A percentile compares a stretch with the other conserved stretches of the same genome.
These are phyloP conservation scores for Striga hermonthica DNA, from an alignment of 305 asterid species.

Conservation along the genomic window DNA sequence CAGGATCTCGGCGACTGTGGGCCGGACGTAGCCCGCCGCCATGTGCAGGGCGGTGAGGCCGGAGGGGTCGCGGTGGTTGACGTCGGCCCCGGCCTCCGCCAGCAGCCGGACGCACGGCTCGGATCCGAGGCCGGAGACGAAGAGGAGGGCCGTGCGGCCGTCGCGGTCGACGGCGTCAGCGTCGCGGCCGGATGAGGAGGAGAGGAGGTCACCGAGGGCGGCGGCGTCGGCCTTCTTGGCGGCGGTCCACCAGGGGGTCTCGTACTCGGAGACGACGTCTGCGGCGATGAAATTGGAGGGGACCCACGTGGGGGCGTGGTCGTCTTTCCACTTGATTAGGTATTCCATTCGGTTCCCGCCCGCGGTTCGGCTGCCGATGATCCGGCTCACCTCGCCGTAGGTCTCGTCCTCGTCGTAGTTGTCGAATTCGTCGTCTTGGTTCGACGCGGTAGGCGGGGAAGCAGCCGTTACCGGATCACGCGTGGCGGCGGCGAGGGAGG, in stretches of 20 bases:
- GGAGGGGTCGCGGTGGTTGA: conserved; percentile 50
- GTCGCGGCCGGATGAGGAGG: conserved; percentile 60
- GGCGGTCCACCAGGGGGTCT: conserved; percentile 94
- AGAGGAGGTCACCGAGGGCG: conserved; percentile 46
- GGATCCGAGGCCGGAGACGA: conserved; percentile 86
- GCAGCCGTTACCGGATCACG: conserved; percentile 41
- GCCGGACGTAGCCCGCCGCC: conserved; percentile 84
- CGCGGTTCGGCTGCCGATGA: conserved; percentile 69
- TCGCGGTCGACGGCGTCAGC: conserved; percentile 71
- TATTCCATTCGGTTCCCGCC: conserved; percentile 68
- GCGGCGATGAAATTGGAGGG: conserved; percentile 74
- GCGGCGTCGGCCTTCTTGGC: conserved; percentile 69
- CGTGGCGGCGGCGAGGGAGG: conserved; percentile 51
- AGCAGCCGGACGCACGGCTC: conserved; percentile 64
- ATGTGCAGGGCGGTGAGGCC: conserved; percentile 82
- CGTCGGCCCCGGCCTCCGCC: conserved; percentile 66
- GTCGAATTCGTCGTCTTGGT: conserved; percentile 32
- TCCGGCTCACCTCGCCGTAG: conserved; percentile 76
- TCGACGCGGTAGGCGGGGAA: neutral
- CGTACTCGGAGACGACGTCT: conserved; percentile 85
- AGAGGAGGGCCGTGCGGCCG: conserved; percentile 80
- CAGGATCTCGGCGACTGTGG: conserved; percentile 60
- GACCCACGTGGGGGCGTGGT: conserved; percentile 89
- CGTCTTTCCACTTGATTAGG: conserved; percentile 91
- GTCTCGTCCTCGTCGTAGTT: conserved; percentile 60